Conservation (phyloP, 768 basidiomycete species). For the Tricholoma saponaceum region DNA sequence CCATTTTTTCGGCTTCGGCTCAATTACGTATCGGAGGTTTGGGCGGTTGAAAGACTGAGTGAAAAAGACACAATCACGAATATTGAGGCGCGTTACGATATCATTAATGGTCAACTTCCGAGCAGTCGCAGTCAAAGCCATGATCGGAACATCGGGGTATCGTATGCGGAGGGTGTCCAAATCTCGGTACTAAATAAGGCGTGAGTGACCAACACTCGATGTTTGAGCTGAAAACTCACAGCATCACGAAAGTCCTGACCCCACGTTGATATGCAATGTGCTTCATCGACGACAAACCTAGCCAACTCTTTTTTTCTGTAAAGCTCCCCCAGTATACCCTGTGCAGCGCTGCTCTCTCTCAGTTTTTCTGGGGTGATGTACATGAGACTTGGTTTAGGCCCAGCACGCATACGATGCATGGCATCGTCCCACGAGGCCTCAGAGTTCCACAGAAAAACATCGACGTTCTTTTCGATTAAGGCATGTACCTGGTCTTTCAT, state of each 20-base stretch:
- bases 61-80: constrained; percentile 56
- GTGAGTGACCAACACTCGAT: neutral
- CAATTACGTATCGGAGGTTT: constrained; percentile 80
- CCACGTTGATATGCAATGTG: constrained; percentile 93
- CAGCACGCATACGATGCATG: constrained; percentile 39
- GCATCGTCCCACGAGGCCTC: constrained; percentile 40
- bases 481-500: constrained; percentile 86
- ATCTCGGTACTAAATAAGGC: constrained; percentile 54
- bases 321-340: constrained; percentile 51
- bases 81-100: constrained; percentile 66
- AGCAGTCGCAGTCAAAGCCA: constrained; percentile 96
- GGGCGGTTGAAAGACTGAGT: constrained; percentile 88
- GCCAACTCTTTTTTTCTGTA: constrained; percentile 59
- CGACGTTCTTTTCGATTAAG: constrained; percentile 58
- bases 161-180: constrained; percentile 65
- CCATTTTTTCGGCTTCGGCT: constrained; percentile 36
- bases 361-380: constrained; percentile 95
- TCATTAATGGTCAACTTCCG: constrained; percentile 74
- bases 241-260: constrained; percentile 90
- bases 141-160: constrained; percentile 83
- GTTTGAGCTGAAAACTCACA: constrained; percentile 35
- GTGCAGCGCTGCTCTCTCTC: constrained; percentile 53
- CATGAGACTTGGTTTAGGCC: constrained; percentile 58
- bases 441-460: constrained; percentile 68
- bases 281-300: constrained; percentile 94